phyloP scores from a whole-genome alignment of 768 basidiomycete species.

The Tulasnella sp. region DNA sequence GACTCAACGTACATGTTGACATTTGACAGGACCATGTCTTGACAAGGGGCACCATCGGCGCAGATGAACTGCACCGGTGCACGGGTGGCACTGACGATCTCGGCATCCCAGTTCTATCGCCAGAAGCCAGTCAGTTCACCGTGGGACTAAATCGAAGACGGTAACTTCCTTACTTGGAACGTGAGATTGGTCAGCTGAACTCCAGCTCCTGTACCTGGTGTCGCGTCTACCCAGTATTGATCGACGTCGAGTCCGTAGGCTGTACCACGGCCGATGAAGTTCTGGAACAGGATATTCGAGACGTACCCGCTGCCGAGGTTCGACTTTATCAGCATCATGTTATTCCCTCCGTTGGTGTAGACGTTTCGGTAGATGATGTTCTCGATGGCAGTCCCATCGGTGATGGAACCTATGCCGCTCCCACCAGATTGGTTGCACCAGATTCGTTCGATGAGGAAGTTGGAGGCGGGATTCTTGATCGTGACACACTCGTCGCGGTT shows the following conservation, averaged over 20 bases:
- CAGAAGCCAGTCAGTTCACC: too few relatives aligned
- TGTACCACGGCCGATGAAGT: slow-evolving; percentile 25
- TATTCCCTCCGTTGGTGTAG: slow-evolving; percentile 26
- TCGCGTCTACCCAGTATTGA: slow-evolving; percentile 23
- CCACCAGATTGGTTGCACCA: slow-evolving; percentile 29
- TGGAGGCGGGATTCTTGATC: slow-evolving; percentile 27
- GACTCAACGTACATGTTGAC: slow-evolving; percentile 27
- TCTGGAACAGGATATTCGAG: slow-evolving; percentile 25
- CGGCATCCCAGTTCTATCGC: background rate
- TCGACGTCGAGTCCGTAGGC: slow-evolving; percentile 27
- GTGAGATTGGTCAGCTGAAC: slow-evolving; percentile 26
- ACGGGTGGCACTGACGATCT: background rate
- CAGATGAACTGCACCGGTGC: slow-evolving; percentile 4
- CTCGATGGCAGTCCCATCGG: slow-evolving; percentile 24
- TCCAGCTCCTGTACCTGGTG: slow-evolving; percentile 22
- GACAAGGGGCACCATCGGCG: slow-evolving; percentile 3
- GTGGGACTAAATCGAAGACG: too few relatives aligned
- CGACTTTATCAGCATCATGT: slow-evolving; percentile 28
- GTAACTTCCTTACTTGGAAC: slow-evolving; percentile 22
- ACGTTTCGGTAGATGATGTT: slow-evolving; percentile 25
- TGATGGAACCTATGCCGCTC: slow-evolving; percentile 25
- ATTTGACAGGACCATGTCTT: slow-evolving; percentile 23
- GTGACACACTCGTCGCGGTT: slow-evolving; percentile 30
- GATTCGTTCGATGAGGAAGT: slow-evolving; percentile 27
- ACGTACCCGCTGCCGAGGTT: slow-evolving; percentile 23